phyloP scores from a whole-genome alignment of 2,329 filamentous ascomycete species.

The Nigrospora sphaerica region DNA sequence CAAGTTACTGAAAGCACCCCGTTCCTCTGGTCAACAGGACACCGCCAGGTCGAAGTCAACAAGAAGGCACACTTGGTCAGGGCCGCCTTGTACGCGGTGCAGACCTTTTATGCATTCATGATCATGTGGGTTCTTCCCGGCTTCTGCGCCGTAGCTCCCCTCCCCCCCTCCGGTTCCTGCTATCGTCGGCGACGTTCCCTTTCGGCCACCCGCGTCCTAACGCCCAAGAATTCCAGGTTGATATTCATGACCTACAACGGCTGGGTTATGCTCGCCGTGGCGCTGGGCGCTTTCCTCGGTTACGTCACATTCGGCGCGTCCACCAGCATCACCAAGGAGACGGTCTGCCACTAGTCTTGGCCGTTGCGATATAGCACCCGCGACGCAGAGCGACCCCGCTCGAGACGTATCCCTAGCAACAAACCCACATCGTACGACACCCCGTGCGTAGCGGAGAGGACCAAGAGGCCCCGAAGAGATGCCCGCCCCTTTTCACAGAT shows the following conservation, averaged over 20 bases:
- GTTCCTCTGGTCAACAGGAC: conserved; percentile 65
- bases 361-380: not conserved
- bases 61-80: conserved; percentile 71
- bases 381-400: not conserved
- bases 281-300: conserved; percentile 80
- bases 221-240: conserved; percentile 52
- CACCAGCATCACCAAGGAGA: conserved; percentile 70
- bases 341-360: conserved; percentile 71
- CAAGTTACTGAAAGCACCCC: conserved; percentile 55
- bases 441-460: no score
- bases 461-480: no score
- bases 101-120: conserved; percentile 99
- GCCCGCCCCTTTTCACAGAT: no score
- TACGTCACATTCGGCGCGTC: conserved; percentile 74
- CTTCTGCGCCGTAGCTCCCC: not conserved
- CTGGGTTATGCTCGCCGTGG: conserved; percentile 91
- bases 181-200: not conserved
- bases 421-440: no score
- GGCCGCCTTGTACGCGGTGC: conserved; percentile 76
- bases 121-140: conserved; percentile 71
- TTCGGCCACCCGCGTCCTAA: no score
- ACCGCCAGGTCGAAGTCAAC: conserved; percentile 47
- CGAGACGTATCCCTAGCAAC: not conserved
- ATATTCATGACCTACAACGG: conserved; percentile 99
- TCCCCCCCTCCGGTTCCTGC: not conserved